Evolutionary conservation across 805 yeast genomes (phyloP).

Genomic region (Zygotorulaspora sp.): DNA sequence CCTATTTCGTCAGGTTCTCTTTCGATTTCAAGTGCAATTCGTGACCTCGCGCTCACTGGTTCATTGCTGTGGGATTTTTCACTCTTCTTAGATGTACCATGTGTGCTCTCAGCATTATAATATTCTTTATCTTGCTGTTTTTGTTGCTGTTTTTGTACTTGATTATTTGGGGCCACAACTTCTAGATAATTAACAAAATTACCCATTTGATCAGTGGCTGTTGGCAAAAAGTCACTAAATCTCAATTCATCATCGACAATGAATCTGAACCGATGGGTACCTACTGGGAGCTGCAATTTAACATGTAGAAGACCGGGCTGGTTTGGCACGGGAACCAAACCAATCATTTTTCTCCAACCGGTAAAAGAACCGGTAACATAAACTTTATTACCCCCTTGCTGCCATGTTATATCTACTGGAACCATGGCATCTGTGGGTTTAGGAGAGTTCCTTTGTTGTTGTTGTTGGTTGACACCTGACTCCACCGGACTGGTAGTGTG

Average conservation of each 20-base stretch:
- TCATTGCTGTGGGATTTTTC: constrained; percentile 4
- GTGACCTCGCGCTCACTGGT: constrained; percentile 42
- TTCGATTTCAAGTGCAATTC: constrained; percentile 42
- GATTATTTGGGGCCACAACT: constrained; percentile 42
- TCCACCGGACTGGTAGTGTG: no score
- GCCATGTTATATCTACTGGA: constrained; percentile 79
- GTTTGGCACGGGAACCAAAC: constrained; percentile 46
- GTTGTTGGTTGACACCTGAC: constrained; percentile 2
- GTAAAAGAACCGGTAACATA: constrained; percentile 97
- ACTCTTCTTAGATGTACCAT: constrained; percentile 1
- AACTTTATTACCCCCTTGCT: constrained; percentile 92
- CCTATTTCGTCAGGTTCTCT: constrained; percentile 64
- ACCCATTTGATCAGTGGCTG: constrained; percentile 96
- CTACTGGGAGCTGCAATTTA: constrained; percentile 75
- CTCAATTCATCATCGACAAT: constrained; percentile 91
- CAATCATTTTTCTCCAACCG: constrained; percentile 98
- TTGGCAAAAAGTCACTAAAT: constrained; percentile 83
- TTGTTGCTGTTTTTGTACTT: constrained; percentile 32
- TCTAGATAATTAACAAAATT: constrained; percentile 90
- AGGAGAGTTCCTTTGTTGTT: constrained; percentile 10
- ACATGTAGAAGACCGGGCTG: constrained; percentile 48
- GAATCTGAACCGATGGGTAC: constrained; percentile 89
- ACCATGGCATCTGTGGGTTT: constrained; percentile 21
- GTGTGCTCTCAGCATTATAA: constrained; percentile 3
- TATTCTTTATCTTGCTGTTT: constrained; percentile 20